These are phyloP conservation scores for Limtongia smithiae DNA, from an alignment of 805 yeast species.

Conservation along the genomic window DNA sequence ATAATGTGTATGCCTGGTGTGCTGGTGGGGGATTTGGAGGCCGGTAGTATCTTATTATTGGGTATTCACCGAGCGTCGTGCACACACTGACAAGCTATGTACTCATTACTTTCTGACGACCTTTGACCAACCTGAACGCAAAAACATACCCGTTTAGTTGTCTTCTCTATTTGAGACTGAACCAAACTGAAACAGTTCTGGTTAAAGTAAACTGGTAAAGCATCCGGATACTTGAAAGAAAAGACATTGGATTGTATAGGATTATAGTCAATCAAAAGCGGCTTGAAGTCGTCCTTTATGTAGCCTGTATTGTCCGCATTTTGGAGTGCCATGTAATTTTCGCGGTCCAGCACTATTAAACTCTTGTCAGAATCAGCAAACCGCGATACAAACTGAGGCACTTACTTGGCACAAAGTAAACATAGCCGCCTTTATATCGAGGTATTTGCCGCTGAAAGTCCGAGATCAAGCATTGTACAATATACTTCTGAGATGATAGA, in stretches of 20 bases:
- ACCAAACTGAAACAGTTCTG: slow-evolving; percentile 59
- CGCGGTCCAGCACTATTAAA: slow-evolving; percentile 24
- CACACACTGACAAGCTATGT: slow-evolving; percentile 63
- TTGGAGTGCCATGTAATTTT: slow-evolving; percentile 23
- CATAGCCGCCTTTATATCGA: slow-evolving; percentile 72
- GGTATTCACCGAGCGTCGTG: slow-evolving; percentile 80
- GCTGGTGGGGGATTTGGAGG: slow-evolving; percentile 47
- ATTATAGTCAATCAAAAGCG: slow-evolving; percentile 48
- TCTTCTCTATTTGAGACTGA: slow-evolving; percentile 51
- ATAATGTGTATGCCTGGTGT: slow-evolving; percentile 56
- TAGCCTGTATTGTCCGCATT: slow-evolving; percentile 32
- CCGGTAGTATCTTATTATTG: slow-evolving; percentile 71
- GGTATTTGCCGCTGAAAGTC: slow-evolving; percentile 64
- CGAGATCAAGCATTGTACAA: slow-evolving; percentile 70
- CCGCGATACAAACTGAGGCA: slow-evolving; percentile 32
- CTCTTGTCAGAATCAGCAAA: no score
- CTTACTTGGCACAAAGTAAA: slow-evolving; percentile 66
- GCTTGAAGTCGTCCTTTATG: slow-evolving; percentile 36
- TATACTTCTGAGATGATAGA: slow-evolving; percentile 63
- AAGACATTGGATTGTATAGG: slow-evolving; percentile 73
- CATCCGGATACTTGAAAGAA: slow-evolving; percentile 55
- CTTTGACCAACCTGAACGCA: no score
- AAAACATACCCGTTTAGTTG: slow-evolving; percentile 45
- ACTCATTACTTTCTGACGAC: background rate
- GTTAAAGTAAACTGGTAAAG: slow-evolving; percentile 73